These are phyloP conservation scores for Phytophthora tubulina DNA, from an alignment of 352 stramenopile species.

Conservation along the genomic window DNA sequence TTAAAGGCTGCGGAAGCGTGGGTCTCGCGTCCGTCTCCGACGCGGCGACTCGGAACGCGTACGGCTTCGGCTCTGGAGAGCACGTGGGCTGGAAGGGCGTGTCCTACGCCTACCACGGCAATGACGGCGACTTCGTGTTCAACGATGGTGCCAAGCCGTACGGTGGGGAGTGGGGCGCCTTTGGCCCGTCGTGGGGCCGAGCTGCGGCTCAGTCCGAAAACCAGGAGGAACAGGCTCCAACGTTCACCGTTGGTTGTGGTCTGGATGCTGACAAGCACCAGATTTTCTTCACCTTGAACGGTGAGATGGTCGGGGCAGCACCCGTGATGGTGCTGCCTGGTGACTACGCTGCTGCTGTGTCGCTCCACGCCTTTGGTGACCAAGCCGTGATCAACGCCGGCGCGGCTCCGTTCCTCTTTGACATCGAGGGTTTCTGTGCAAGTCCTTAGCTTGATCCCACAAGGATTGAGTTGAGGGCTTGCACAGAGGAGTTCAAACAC, in stretches of 20 bases:
- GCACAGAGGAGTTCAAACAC: slow-evolving; percentile 53
- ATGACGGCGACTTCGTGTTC: slow-evolving; percentile 88
- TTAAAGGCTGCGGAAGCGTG: slow-evolving; percentile 81
- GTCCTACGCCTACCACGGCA: slow-evolving; percentile 88
- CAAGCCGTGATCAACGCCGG: slow-evolving; percentile 78
- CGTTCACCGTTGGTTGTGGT: slow-evolving; percentile 76
- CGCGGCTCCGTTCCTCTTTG: slow-evolving; percentile 76
- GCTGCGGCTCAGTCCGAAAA: slow-evolving; percentile 28
- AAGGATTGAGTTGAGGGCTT: slow-evolving; percentile 50
- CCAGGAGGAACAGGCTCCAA: slow-evolving; percentile 37
- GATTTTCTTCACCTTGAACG: slow-evolving; percentile 88
- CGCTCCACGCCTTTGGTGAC: slow-evolving; percentile 83
- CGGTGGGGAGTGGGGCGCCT: slow-evolving; percentile 75
- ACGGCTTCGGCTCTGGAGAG: slow-evolving; percentile 85
- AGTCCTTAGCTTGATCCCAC: slow-evolving; percentile 62
- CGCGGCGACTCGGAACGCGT: slow-evolving; percentile 56
- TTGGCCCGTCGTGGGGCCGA: slow-evolving; percentile 75
- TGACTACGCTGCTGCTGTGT: slow-evolving; percentile 79
- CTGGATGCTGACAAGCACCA: slow-evolving; percentile 59
- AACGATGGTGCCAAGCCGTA: slow-evolving; percentile 78
- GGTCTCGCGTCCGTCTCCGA: slow-evolving; percentile 78
- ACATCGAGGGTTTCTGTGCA: slow-evolving; percentile 92
- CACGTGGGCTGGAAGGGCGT: slow-evolving; percentile 86
- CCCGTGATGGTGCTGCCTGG: slow-evolving; percentile 56
- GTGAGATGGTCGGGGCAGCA: slow-evolving; percentile 62